A percentile compares a stretch with the other conserved stretches of the same genome.
Conservation (phyloP, 768 basidiomycete genomes). For the Boletus rubropictus region DNA sequence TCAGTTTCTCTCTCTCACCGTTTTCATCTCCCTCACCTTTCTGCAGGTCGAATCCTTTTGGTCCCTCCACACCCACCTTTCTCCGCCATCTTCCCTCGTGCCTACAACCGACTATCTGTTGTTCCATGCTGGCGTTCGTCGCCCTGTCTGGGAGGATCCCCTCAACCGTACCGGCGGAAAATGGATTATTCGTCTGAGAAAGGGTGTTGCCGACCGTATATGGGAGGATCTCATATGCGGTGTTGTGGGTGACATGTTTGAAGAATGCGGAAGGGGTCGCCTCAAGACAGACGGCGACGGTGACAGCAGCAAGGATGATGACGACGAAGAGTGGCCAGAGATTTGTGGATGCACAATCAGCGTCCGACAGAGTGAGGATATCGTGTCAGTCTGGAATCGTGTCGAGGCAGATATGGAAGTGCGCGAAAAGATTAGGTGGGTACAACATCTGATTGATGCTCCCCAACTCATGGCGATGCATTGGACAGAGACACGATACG, state of each 20-base stretch:
- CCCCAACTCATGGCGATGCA: slow-evolving; percentile 3
- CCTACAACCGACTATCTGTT: slow-evolving; percentile 94
- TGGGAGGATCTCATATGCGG: slow-evolving; percentile 90
- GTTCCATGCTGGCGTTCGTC: slow-evolving; percentile 78
- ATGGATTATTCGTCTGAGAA: slow-evolving; percentile 90
- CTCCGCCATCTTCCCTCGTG: slow-evolving; percentile 73
- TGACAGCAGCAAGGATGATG: slow-evolving; percentile 33
- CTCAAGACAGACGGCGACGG: slow-evolving; percentile 28
- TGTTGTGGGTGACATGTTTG: slow-evolving; percentile 87
- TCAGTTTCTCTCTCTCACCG: slow-evolving; percentile 32
- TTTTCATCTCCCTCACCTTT: slow-evolving; percentile 3
- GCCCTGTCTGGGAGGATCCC: slow-evolving; percentile 96
- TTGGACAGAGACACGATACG: slow-evolving; percentile 69
- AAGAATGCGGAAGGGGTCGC: slow-evolving; percentile 44
- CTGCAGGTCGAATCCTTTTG: slow-evolving; percentile 91
- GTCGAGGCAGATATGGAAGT: slow-evolving; percentile 70
- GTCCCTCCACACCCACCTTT: slow-evolving; percentile 88
- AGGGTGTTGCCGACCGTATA: slow-evolving; percentile 83
- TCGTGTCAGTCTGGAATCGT: slow-evolving; percentile 89
- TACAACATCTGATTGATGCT: slow-evolving; percentile 28
- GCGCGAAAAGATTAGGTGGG: slow-evolving; percentile 78
- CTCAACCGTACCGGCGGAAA: slow-evolving; percentile 84
- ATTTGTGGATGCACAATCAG: slow-evolving; percentile 95
- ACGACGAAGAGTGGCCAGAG: slow-evolving; percentile 57
- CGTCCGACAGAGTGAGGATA: slow-evolving; percentile 90